Evolutionary conservation across 768 basidiomycete species (phyloP).

Genomic region (Pleurotus tuoliensis): DNA sequence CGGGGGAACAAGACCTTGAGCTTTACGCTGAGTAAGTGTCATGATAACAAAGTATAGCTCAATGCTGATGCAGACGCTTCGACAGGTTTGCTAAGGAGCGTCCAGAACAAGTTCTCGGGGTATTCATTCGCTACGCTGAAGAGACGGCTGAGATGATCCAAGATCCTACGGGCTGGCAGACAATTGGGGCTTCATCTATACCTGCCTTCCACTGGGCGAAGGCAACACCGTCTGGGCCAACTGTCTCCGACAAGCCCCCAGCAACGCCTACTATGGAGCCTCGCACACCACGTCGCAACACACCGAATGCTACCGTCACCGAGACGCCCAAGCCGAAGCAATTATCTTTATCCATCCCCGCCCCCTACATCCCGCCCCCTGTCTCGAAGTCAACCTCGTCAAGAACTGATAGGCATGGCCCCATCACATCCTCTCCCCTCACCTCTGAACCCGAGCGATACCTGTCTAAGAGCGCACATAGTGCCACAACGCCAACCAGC

Average conservation of each 20-base stretch:
- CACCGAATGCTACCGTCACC: neutral
- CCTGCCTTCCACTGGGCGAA: neutral
- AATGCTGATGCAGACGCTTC: neutral
- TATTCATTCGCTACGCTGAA: conserved; percentile 81
- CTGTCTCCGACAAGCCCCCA: conserved; percentile 2
- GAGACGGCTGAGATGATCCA: conserved; percentile 37
- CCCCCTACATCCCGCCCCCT: neutral
- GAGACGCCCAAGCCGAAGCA: neutral
- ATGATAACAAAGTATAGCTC: neutral
- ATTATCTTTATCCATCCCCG: neutral
- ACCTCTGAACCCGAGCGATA: conserved; percentile 20
- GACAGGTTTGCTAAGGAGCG: conserved; percentile 60
- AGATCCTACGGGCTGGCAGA: conserved; percentile 60
- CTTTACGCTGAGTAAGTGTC: conserved; percentile 66
- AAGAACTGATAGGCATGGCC: conserved; percentile 9
- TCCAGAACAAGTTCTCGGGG: conserved; percentile 65
- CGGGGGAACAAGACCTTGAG: conserved; percentile 94
- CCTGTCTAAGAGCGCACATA: neutral
- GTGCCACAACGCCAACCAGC: neutral
- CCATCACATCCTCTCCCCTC: conserved; percentile 17
- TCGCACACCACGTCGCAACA: neutral
- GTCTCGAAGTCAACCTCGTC: neutral
- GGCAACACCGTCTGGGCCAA: conserved; percentile 8
- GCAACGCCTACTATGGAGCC: conserved; percentile 8
- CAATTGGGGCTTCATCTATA: conserved; percentile 24